phyloP scores from a whole-genome alignment of 139 green algal genomes.

The Ostreobium quekettii region DNA sequence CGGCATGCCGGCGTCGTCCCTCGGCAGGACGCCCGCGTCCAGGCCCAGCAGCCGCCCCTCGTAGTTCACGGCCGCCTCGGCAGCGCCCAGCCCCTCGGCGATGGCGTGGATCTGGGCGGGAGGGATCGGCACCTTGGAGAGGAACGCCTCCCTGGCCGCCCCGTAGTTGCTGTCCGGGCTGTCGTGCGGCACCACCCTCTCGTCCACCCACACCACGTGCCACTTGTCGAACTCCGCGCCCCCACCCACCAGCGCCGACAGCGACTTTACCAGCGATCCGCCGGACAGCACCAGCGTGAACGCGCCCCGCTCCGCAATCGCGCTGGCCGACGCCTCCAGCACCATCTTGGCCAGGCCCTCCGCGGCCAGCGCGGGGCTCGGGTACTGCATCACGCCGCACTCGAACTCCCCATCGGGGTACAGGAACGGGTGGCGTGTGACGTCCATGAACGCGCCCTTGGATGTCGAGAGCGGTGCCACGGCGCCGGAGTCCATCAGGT shows the following conservation, averaged over 20 bases:
- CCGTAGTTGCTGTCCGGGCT: slow-evolving; percentile 68
- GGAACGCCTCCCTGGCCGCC: slow-evolving; percentile 55
- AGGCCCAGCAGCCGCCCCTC: slow-evolving; percentile 58
- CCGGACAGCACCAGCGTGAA: slow-evolving; percentile 80
- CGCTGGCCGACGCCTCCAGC: slow-evolving; percentile 36
- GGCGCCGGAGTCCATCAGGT: slow-evolving; percentile 70
- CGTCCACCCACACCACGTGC: slow-evolving; percentile 65
- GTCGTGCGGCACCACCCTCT: slow-evolving; percentile 72
- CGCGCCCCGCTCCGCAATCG: slow-evolving; percentile 54
- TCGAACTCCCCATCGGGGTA: slow-evolving; percentile 41
- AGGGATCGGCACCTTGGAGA: slow-evolving; percentile 62
- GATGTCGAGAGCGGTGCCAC: slow-evolving; percentile 56
- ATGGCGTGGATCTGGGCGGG: slow-evolving; percentile 45
- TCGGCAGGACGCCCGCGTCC: slow-evolving; percentile 43
- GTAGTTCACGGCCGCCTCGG: slow-evolving; percentile 52
- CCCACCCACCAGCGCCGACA: slow-evolving; percentile 44
- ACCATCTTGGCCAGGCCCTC: slow-evolving; percentile 42
- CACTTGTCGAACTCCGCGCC: slow-evolving; percentile 60
- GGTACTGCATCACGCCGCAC: slow-evolving; percentile 40
- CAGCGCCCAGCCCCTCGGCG: slow-evolving; percentile 33
- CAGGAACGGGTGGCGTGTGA: slow-evolving; percentile 50
- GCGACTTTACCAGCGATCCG: slow-evolving; percentile 55
- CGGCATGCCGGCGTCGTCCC: slow-evolving; percentile 41
- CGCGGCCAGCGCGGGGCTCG: slow-evolving; percentile 28
- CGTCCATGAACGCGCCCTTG: slow-evolving; percentile 49